These are phyloP conservation scores for Penicillium sumatraense DNA, from an alignment of 2,329 filamentous ascomycete species.

Conservation along the genomic window DNA sequence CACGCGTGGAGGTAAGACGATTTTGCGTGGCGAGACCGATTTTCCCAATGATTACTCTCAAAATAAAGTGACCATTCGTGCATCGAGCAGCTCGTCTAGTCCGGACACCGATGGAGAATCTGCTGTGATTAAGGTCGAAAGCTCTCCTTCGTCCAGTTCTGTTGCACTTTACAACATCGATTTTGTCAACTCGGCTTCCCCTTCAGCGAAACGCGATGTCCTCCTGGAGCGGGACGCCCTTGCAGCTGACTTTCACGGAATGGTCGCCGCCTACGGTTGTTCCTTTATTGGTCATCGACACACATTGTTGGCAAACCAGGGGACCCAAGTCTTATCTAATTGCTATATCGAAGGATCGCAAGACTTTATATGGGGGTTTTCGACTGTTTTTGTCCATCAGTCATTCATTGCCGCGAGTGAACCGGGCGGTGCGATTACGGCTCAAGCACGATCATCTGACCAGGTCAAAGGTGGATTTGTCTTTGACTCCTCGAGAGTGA, in stretches of 20 bases:
- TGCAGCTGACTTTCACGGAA: constrained; percentile 36
- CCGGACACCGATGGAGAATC: constrained; percentile 49
- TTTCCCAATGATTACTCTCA: constrained; percentile 42
- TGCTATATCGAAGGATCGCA: constrained; percentile 34
- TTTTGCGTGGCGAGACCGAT: constrained; percentile 38
- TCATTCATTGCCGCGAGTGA: constrained; percentile 40
- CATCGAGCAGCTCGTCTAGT: constrained; percentile 36
- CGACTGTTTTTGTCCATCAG: constrained; percentile 43
- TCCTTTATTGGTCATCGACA: constrained; percentile 36
- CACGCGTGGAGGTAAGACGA: constrained; percentile 46
- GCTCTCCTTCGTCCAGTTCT: constrained; percentile 32
- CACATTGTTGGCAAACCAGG: constrained; percentile 35
- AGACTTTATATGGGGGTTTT: constrained; percentile 25
- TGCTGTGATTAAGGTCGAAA: constrained; percentile 52
- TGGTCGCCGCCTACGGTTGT: constrained; percentile 40
- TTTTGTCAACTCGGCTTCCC: constrained; percentile 14
- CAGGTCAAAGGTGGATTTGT: background rate
- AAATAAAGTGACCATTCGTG: constrained; percentile 41
- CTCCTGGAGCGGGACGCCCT: too few species aligned
- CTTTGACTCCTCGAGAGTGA: background rate
- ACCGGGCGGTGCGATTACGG: constrained; percentile 11
- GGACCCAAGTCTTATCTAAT: constrained; percentile 33
- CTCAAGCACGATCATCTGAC: background rate
- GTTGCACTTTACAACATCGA: constrained; percentile 1
- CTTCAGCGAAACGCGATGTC: constrained; percentile 36